phyloP scores from a whole-genome alignment of 345 rosid genomes.

The Cardamine resedifolia region DNA sequence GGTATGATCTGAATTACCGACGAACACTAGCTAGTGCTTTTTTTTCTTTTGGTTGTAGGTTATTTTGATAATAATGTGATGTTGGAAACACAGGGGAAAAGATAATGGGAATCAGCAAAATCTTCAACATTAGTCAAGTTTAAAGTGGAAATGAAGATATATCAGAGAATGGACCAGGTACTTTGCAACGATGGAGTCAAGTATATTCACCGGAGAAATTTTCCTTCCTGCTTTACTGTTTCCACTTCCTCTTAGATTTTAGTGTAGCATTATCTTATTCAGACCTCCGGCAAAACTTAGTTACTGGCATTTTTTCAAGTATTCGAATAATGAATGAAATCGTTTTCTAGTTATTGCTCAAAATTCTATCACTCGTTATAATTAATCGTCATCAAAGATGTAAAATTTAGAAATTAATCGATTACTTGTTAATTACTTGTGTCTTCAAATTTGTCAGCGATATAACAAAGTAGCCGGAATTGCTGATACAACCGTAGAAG shows the following conservation, averaged over 20 bases:
- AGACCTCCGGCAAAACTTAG: background rate
- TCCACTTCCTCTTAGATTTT: background rate
- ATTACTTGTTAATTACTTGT: too few species aligned
- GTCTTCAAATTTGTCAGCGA: background rate
- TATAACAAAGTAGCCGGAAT: background rate
- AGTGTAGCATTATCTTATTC: background rate
- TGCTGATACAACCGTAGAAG: background rate
- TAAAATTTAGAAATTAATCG: background rate
- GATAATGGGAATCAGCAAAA: constrained; percentile 18
- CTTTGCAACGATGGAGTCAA: background rate
- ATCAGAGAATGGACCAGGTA: background rate
- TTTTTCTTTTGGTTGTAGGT: background rate
- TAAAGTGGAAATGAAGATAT: constrained; percentile 7
- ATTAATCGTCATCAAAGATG: too few species aligned
- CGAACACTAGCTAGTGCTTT: background rate
- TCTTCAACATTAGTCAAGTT: constrained; percentile 23
- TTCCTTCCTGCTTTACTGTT: background rate
- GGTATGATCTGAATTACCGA: constrained; percentile 21
- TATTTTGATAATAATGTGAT: background rate
- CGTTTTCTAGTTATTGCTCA: background rate
- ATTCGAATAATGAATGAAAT: background rate
- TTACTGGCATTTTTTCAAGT: background rate
- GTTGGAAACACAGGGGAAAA: constrained; percentile 23
- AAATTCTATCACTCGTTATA: background rate
- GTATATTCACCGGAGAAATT: background rate